Evolutionary conservation across 371 early-diverging fungal genomes (phyloP), one percentile per base, ranked within the genome.

Genomic region (Mucor racemosus): DNA sequence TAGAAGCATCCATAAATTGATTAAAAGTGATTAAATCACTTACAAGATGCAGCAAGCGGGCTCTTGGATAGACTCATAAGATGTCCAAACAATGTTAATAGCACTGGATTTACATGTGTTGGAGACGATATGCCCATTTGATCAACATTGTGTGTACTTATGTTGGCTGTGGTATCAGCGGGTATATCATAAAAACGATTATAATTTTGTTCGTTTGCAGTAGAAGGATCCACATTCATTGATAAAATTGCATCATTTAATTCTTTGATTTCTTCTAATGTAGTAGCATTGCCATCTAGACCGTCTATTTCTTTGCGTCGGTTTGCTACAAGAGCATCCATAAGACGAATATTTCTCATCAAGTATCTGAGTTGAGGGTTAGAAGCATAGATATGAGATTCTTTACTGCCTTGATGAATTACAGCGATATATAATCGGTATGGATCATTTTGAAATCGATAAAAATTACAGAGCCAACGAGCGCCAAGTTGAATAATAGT

Each of bases 11-110:
- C n/a, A n/a, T n/a, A n/a, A n/a, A n/a, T n/a, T n/a, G n/a, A n/a
- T n/a, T n/a, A n/a, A n/a, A n/a, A n/a, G n/a, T n/a, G n/a, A n/a
- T n/a, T 4, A 48, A 5, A 40, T 14, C 15, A 73, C 80, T 73
- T 77, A 92, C 92, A 75, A 34, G 86, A 83, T 14, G 92, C 88
- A 6, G 77, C 73, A 19, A 75, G 38, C 65, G 88, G 89, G 35
- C 81, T 86, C 66, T 85, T 75, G 1, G 85, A 85, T 9, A 76
- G 63, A n/a, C 74, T 68, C 68, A 90, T 63, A 21, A 91, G 76
- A 64, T 89, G 82, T 1, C 90, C 95, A 74, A 88, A 82, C 1
- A 90, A 46, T 9, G 81, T 73, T 17, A 88, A 63, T 38, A 93
- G 70, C 17, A 79, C 33, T 1, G 88, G 84, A 56, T 77, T 80